Percentiles rank a stretch among this genome's conserved stretches.
phyloP scores from a whole-genome alignment of 495 filamentous ascomycete genomes.

The Aspergillus coremiiformis region DNA sequence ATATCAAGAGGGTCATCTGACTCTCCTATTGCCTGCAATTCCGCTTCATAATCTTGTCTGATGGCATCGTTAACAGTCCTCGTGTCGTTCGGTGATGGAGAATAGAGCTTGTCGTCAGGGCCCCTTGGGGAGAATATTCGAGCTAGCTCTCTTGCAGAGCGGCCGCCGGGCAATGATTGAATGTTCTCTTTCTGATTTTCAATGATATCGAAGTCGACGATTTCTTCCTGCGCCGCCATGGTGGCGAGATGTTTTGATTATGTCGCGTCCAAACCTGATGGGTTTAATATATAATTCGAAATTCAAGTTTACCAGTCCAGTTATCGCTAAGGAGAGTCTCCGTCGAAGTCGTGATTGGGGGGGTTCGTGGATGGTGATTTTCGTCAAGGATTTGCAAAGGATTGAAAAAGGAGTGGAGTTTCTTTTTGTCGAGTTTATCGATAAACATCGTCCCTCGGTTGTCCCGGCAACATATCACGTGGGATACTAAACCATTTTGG shows the following conservation, averaged over 20 bases:
- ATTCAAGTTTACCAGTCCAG: not conserved
- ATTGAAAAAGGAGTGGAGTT: conserved; percentile 3
- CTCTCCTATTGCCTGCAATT: conserved; percentile 68
- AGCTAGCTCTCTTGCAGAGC: conserved; percentile 85
- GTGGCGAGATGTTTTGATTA: conserved; percentile 15
- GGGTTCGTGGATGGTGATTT: conserved; percentile 6
- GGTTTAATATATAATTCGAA: not conserved
- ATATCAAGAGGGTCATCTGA: conserved; percentile 93
- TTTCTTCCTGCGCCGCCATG: conserved; percentile 49
- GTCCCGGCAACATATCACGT: conserved; percentile 30
- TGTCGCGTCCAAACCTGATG: not conserved
- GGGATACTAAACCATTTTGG: conserved; percentile 3
- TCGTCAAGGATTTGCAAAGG: conserved; percentile 5
- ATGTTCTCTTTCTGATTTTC: conserved; percentile 97
- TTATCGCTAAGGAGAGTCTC: not conserved
- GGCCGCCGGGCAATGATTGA: conserved; percentile 80
- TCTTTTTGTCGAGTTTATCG: conserved; percentile 29
- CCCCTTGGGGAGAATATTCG: conserved; percentile 64
- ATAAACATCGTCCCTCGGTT: conserved; percentile 39
- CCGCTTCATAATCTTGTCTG: conserved; percentile 77
- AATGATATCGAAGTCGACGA: conserved; percentile 91
- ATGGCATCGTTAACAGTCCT: conserved; percentile 70
- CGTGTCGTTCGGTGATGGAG: conserved; percentile 59
- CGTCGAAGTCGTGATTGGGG: not conserved
- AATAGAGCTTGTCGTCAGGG: conserved; percentile 36